These are phyloP conservation scores for Rhodotorula sp. DNA, from an alignment of 1,284 basidiomycete genomes.

Conservation along the genomic window DNA sequence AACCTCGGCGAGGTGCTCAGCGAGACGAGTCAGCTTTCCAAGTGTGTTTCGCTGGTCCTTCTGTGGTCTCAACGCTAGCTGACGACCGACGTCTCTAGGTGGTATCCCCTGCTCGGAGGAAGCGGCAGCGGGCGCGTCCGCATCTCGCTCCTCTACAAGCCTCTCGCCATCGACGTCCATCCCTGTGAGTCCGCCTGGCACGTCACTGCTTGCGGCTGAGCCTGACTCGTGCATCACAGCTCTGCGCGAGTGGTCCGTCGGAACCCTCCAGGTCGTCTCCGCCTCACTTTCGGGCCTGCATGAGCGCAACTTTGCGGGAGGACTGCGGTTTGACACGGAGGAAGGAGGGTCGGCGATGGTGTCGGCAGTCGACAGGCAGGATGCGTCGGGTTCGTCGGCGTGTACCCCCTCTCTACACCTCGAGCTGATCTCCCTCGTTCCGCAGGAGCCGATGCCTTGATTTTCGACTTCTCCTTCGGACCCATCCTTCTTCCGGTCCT, in stretches of 20 bases:
- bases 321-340: not conserved
- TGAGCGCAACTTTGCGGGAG: not conserved
- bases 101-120: conserved; percentile 11
- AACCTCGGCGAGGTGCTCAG: conserved; percentile 23
- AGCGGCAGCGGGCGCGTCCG: conserved; percentile 33
- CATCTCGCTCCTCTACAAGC: conserved; percentile 37
- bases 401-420: not conserved
- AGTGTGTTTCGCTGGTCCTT: not conserved
- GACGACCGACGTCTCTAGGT: not conserved
- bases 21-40: conserved; percentile 28
- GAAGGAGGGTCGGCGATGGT: not conserved
- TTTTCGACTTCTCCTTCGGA: not conserved
- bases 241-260: conserved; percentile 27
- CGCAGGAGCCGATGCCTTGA: not conserved
- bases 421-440: not conserved
- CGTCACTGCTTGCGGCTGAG: not conserved
- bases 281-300: conserved; percentile 2
- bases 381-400: not conserved
- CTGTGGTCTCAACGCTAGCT: not conserved
- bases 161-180: conserved; percentile 17
- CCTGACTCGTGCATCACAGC: not conserved
- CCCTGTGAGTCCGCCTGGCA: not conserved
- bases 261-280: conserved; percentile 13
- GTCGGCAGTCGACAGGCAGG: not conserved
- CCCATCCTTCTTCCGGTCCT: conserved; percentile 1